Evolutionary conservation across 2,329 filamentous ascomycete genomes (phyloP).

Genomic region (Ceratocystis huliohia): DNA sequence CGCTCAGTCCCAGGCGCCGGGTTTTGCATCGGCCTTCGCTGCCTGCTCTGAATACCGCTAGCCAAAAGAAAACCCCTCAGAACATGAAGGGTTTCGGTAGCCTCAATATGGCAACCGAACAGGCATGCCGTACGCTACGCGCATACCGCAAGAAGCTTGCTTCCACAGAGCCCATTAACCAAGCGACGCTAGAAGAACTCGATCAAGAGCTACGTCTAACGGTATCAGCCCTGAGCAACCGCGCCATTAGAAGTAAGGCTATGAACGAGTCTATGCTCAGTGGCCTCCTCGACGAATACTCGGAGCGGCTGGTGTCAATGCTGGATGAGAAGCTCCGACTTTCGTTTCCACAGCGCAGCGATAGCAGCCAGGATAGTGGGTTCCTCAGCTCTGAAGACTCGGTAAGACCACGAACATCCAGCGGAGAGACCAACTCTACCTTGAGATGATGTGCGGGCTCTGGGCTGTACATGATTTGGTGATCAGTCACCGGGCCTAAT

Average conservation of each 20-base stretch:
- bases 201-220: conserved; percentile 54
- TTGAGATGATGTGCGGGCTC: conserved; percentile 11
- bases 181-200: conserved; percentile 47
- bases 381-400: conserved; percentile 22
- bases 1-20: conserved; percentile 37
- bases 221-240: conserved; percentile 46
- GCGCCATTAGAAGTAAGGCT: conserved; percentile 40
- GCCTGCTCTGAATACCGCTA: conserved; percentile 34
- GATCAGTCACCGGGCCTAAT: neutral
- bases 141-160: conserved; percentile 51
- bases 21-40: conserved; percentile 42
- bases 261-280: conserved; percentile 47
- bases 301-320: conserved; percentile 55
- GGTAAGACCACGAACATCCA: conserved; percentile 28
- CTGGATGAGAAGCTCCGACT: conserved; percentile 58
- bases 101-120: conserved; percentile 51
- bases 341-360: conserved; percentile 29
- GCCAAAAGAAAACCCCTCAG: conserved; percentile 39
- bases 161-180: conserved; percentile 42
- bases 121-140: conserved; percentile 48
- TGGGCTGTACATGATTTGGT: neutral
- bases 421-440: conserved; percentile 28
- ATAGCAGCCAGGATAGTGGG: conserved; percentile 17
- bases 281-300: conserved; percentile 62
- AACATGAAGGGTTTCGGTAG: conserved; percentile 42